These are phyloP conservation scores for Colletotrichum ledebouriae DNA, from an alignment of 2,329 filamentous ascomycete genomes.

Conservation along the genomic window DNA sequence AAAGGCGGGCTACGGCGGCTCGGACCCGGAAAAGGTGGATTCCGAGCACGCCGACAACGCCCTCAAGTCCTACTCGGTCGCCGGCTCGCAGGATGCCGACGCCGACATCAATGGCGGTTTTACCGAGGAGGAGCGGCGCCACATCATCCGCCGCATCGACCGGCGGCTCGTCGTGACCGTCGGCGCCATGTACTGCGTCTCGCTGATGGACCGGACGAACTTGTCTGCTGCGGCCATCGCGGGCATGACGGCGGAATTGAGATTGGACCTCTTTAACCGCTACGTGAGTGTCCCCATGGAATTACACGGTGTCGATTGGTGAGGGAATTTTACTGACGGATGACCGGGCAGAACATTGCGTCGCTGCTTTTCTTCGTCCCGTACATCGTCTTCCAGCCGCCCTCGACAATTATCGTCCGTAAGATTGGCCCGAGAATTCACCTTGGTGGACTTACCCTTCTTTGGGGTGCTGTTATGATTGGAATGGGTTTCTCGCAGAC, in stretches of 20 bases:
- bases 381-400: conserved; percentile 79
- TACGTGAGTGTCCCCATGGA: conserved; percentile 53
- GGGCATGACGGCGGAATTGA: conserved; percentile 66
- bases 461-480: conserved; percentile 74
- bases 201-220: conserved; percentile 85
- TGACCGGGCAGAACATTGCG: conserved; percentile 65
- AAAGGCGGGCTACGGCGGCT: conserved; percentile 40
- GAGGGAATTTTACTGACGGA: background rate
- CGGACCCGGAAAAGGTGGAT: conserved; percentile 42
- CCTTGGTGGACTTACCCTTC: conserved; percentile 65
- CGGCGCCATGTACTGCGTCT: conserved; percentile 79
- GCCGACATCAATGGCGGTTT: conserved; percentile 59
- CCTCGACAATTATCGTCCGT: conserved; percentile 77
- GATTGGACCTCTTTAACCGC: conserved; percentile 57
- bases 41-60: conserved; percentile 40
- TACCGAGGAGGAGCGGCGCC: conserved; percentile 72
- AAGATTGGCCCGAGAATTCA: conserved; percentile 74
- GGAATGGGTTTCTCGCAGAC: conserved; percentile 73
- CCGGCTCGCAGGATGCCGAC: conserved; percentile 23
- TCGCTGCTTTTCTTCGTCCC: conserved; percentile 81
- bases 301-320: background rate
- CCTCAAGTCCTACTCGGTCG: conserved; percentile 25
- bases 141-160: conserved; percentile 79
- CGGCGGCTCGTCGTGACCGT: conserved; percentile 72
- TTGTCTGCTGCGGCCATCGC: conserved; percentile 80